Evolutionary conservation across 2,329 filamentous ascomycete species (phyloP), one percentile per base, ranked within the genome.

Genomic region (Ceratocystis cacaofunesta): DNA sequence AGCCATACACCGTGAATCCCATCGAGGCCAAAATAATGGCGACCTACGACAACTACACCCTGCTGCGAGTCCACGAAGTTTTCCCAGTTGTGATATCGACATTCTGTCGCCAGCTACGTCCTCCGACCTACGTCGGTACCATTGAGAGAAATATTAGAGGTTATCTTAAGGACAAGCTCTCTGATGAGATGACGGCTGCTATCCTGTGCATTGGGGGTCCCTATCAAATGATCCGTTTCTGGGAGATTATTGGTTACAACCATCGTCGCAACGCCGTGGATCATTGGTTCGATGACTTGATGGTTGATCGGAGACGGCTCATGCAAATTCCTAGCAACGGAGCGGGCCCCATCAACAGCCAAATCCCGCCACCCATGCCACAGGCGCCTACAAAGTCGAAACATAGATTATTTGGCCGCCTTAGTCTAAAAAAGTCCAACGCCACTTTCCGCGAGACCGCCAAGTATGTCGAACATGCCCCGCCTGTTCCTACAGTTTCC

Each of bases 211-310:
- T 86, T 10, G 84, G 84, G 43, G 84, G 84, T 1, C 74, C 87
- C 65, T 78, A 84, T 7, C 82, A 86, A 70, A 83, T 85, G 1
- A 82, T 86, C 69, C 77, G 80, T 57, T 78, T 87, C 44, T 87
- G 84, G 84, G 83, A 86, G 70, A 83, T 84, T 48, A 85, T 85
- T 70, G 83, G 84, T 1, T 87, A 87, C 72, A 86, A 85, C 70
- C 77, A 76, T 63, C 77, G 84, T 41, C 78, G 83, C 66, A 77
- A 77, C 22, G 80, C 81, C 1, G 84, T 87, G 17, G 84, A 87
- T 70, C 74, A 71, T 4, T 87, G 83, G 83, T 85, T 81, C 71
- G 77, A 77, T 50, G 76, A 75, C 19, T 72, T 86, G 7, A 76
- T 77, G 15, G 44, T 50, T 8, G 61, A 66, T n/a, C 61, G 55